Percentiles rank a stretch among this genome's conserved stretches.
Conservation (phyloP, 805 yeast genomes). For the Priceomyces melissophilus region DNA sequence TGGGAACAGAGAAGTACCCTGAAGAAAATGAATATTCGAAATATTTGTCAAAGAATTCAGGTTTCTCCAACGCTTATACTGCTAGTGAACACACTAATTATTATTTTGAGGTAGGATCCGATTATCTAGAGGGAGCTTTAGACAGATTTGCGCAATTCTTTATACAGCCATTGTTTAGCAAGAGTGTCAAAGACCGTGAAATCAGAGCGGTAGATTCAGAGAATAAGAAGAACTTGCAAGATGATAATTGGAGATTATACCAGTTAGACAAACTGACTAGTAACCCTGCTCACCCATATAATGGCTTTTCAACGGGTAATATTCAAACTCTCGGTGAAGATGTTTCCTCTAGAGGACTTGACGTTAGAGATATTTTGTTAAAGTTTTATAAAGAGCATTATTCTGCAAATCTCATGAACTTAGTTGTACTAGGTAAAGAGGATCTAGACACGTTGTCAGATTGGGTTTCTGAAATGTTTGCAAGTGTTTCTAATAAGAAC, state of each 20-base stretch:
- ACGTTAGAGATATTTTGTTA: conserved; percentile 78
- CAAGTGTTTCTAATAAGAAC: conserved; percentile 53
- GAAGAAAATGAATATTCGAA: conserved; percentile 70
- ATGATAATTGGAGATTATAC: conserved; percentile 82
- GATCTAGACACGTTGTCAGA: conserved; percentile 63
- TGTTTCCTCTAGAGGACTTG: conserved; percentile 58
- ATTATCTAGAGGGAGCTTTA: conserved; percentile 77
- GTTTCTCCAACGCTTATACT: conserved; percentile 89
- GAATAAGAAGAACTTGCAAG: conserved; percentile 89
- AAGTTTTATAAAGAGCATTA: conserved; percentile 70
- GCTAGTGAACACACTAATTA: conserved; percentile 87
- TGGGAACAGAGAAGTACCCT: conserved; percentile 79
- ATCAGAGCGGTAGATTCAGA: conserved; percentile 94
- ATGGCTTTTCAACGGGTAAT: conserved; percentile 90
- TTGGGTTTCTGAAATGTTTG: conserved; percentile 69
- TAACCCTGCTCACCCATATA: conserved; percentile 75
- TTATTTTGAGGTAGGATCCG: conserved; percentile 78
- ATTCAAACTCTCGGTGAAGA: conserved; percentile 63
- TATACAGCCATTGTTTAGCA: conserved; percentile 73
- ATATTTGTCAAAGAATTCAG: conserved; percentile 79
- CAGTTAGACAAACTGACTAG: conserved; percentile 78
- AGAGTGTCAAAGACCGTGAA: conserved; percentile 81
- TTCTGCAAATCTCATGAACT: conserved; percentile 84
- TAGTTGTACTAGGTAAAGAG: conserved; percentile 82
- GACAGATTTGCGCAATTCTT: conserved; percentile 94